These are phyloP conservation scores for Nicotiana noctiflora DNA, from an alignment of 257 asterid species.

Conservation along the genomic window DNA sequence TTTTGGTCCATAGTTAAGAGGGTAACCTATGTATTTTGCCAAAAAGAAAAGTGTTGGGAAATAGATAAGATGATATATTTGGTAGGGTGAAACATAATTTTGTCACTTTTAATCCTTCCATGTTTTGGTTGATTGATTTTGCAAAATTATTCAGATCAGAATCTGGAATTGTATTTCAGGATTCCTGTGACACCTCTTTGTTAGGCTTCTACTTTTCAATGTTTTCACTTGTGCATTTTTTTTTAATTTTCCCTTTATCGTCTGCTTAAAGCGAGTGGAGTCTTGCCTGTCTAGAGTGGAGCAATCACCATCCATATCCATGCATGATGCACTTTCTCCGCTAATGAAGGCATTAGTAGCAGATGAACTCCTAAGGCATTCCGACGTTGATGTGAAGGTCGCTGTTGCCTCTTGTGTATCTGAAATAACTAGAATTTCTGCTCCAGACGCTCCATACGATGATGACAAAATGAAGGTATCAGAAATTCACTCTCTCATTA, in stretches of 20 bases:
- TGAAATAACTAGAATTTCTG: conserved; percentile 94
- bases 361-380: conserved; percentile 62
- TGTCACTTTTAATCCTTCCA: too few species aligned
- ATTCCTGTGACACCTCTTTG: too few species aligned
- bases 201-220: too few species aligned
- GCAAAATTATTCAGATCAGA: too few species aligned
- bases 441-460: conserved; percentile 95
- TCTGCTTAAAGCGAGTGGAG: conserved; percentile 47
- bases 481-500: not conserved
- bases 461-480: conserved; percentile 92
- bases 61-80: too few species aligned
- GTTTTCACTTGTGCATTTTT: not conserved
- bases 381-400: conserved; percentile 70
- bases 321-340: conserved; percentile 64
- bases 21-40: too few species aligned
- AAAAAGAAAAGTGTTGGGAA: too few species aligned
- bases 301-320: conserved; percentile 82
- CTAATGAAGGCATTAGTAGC: conserved; percentile 51
- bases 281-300: conserved; percentile 68
- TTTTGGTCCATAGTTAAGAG: too few species aligned
- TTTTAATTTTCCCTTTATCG: too few species aligned
- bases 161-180: too few species aligned
- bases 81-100: too few species aligned
- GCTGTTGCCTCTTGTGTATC: conserved; percentile 94
- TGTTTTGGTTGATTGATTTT: too few species aligned